Evolutionary conservation across 139 green algal genomes (phyloP).

Genomic region (Chlamydomonas schloesseri): DNA sequence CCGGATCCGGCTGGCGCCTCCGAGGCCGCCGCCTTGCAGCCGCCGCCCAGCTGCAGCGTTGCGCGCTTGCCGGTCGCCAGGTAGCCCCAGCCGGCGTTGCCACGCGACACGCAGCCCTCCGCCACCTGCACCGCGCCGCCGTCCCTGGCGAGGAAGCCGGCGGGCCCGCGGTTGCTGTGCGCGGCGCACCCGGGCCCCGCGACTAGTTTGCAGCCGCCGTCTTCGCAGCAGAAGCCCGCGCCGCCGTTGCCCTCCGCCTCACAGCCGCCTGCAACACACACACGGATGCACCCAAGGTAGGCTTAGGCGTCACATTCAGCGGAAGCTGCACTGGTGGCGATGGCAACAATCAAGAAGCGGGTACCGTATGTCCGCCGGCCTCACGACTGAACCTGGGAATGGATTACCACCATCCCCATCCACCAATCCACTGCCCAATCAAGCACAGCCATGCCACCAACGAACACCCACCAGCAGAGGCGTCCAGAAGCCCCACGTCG

Average conservation of each 20-base stretch:
- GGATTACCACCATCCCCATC: too few relatives aligned
- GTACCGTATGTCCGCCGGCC: too few relatives aligned
- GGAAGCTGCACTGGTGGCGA: too few relatives aligned
- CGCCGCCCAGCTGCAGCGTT: neutral
- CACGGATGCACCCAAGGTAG: too few relatives aligned
- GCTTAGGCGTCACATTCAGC: too few relatives aligned
- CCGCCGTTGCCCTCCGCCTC: neutral
- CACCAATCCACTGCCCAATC: too few relatives aligned
- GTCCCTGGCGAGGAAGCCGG: neutral
- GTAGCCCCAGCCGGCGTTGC: neutral
- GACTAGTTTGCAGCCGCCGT: neutral
- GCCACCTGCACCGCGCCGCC: neutral
- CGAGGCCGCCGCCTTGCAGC: slow-evolving; percentile 20
- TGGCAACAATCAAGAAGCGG: too few relatives aligned
- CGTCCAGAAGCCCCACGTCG: slow-evolving; percentile 1
- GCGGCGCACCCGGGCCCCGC: neutral
- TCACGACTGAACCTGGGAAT: too few relatives aligned
- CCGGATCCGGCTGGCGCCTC: neutral
- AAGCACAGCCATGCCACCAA: too few relatives aligned
- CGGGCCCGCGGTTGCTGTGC: neutral
- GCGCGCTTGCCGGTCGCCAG: neutral
- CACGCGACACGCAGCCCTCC: neutral
- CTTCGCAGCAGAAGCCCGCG: slow-evolving; percentile 2
- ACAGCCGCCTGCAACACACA: neutral
- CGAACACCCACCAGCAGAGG: neutral